These are phyloP conservation scores for Clarireedia monteithiana DNA, from an alignment of 2,329 filamentous ascomycete genomes.

Conservation along the genomic window DNA sequence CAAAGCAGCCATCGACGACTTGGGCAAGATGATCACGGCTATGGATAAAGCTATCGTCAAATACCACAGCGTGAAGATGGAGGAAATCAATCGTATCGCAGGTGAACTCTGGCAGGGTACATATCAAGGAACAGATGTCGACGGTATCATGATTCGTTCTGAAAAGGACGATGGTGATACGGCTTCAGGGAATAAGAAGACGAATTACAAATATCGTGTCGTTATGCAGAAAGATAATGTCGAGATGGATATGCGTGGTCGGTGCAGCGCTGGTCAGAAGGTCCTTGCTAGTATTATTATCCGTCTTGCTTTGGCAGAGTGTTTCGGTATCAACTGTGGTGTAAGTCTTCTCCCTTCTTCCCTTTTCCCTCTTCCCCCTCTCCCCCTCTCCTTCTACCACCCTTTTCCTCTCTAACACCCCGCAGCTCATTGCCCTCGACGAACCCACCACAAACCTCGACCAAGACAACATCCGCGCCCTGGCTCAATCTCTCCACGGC, in stretches of 20 bases:
- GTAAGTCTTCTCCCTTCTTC: conserved; percentile 23
- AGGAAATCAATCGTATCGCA: conserved; percentile 91
- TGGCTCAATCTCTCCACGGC: conserved; percentile 75
- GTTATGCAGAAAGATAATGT: conserved; percentile 97
- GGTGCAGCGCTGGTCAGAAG: conserved; percentile 94
- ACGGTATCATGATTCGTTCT: conserved; percentile 90
- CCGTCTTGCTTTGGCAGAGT: conserved; percentile 88
- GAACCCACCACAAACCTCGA: conserved; percentile 98
- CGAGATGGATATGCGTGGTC: conserved; percentile 99
- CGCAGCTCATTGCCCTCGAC: conserved; percentile 77
- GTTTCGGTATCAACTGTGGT: conserved; percentile 92
- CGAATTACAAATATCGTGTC: conserved; percentile 93
- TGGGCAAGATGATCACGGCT: conserved; percentile 73
- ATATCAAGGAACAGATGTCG: conserved; percentile 94
- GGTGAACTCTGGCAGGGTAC: conserved; percentile 96
- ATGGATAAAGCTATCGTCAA: conserved; percentile 97
- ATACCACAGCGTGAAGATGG: conserved; percentile 95
- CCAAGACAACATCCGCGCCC: conserved; percentile 83
- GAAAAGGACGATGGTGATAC: conserved; percentile 71
- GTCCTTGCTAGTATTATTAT: conserved; percentile 97
- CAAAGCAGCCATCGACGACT: conserved; percentile 85
- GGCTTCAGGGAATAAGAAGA: conserved; percentile 38
- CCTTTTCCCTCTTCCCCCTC: neutral
- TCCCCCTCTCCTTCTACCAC: too few species aligned
- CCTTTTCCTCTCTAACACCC: neutral